Evolutionary conservation across 2,329 filamentous ascomycete species (phyloP), one percentile per base, ranked within the genome.

Genomic region (Cladosporium velox): DNA sequence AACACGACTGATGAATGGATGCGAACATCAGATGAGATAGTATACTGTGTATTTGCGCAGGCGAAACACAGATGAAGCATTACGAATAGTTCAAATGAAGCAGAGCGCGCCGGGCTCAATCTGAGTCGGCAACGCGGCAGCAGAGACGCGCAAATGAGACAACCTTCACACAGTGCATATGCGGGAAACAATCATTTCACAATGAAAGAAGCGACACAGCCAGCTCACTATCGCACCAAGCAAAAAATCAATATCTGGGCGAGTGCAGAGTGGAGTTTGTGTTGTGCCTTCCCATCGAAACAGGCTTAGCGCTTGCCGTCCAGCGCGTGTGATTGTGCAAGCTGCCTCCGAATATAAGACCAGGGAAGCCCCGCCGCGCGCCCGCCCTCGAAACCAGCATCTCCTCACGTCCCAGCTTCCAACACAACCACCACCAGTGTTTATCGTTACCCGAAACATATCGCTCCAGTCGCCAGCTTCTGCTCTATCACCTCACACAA

Each of bases 391-490:
- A 64, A 8, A 44, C 55, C 49, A 64, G 35, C 49, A 64, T 64
- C 59, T 64, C 51, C 61, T 57, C 61, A 57, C 61, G 51, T 64
- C 51, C 59, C 61, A 55, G 51, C 51, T 57, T 54, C 26, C 51
- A 21, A n/a, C 61, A 47, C 34, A 21, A 57, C 34, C 61, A 64
- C 41, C 35, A 64, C 41, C 51, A 64, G 51, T 55, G 61, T 64
- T 64, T 57, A 64, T 64, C 61, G 51, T 64, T 64, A 64, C 21
- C 55, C 30, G 57, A 52, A 52, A 67, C 65, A 69, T 65, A 68
- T 79, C 77, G 73, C 75, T 77, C 65, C 72, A 78, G 74, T 70
- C 77, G 72, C 71, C 72, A 70, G 72, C 72, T 72, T 70, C 70
- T 64, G 66, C 59, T 65, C 70, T 66, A 72, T 74, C 70, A 69